Conservation (phyloP, 2,329 filamentous ascomycete species). For the Monosporascus sp. region DNA sequence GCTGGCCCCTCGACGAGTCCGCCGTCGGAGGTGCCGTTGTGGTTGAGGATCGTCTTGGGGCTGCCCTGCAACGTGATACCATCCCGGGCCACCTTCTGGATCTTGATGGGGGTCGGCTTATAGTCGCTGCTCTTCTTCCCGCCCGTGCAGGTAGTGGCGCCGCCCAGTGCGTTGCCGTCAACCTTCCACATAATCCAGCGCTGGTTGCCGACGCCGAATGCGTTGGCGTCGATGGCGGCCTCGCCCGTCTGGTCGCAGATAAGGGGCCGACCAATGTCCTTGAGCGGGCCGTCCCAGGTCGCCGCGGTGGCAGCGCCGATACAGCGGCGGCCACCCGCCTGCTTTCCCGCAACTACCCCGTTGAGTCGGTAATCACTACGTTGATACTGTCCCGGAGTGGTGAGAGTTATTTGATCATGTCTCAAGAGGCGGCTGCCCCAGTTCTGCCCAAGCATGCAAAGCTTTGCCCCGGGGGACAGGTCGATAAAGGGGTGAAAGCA, state of each 20-base stretch:
- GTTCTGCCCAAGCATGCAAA: too few relatives aligned
- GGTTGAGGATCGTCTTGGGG: conserved; percentile 22
- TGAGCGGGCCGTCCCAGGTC: conserved; percentile 21
- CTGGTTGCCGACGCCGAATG: conserved; percentile 23
- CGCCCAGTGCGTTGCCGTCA: conserved; percentile 25
- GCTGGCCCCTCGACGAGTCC: conserved; percentile 25
- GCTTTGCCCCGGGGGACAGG: too few relatives aligned
- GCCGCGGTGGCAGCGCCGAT: conserved; percentile 24
- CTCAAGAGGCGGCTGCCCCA: too few relatives aligned
- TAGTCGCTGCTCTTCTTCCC: conserved; percentile 19
- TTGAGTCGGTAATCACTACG: neutral
- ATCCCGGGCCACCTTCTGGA: conserved; percentile 23
- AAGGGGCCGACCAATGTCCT: conserved; percentile 14
- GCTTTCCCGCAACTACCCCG: conserved; percentile 13
- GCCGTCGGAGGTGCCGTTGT: conserved; percentile 21
- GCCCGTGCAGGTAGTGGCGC: conserved; percentile 24
- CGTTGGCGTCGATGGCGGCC: conserved; percentile 25
- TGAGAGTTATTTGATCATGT: too few relatives aligned
- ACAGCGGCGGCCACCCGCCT: conserved; percentile 22
- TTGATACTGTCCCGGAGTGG: neutral
- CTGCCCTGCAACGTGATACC: conserved; percentile 19
- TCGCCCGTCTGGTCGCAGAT: conserved; percentile 23
- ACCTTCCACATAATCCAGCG: conserved; percentile 29
- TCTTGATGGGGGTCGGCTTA: conserved; percentile 23
- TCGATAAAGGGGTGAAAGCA: neutral